Evolutionary conservation across 495 filamentous ascomycete genomes (phyloP), one percentile per base, ranked within the genome.

Genomic region (Thermochaetoides thermophila): DNA sequence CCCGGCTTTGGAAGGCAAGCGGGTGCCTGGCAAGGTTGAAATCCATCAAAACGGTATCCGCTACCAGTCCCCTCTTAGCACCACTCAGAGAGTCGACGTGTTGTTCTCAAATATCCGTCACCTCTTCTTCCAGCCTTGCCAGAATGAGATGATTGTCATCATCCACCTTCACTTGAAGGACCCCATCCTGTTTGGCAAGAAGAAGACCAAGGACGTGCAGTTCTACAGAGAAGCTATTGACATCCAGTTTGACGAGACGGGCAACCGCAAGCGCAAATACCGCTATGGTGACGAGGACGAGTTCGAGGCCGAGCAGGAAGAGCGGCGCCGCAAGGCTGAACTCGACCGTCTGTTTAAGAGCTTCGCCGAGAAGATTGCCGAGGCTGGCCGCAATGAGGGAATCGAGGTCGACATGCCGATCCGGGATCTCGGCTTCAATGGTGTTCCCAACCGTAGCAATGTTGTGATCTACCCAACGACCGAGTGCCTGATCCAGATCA

Each of bases 231-330:
- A 99, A 59, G 91, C 91, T 8, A 96, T 89, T 1, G 89, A 99
- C 43, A 95, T 96, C 60, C 82, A 89, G 49, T 96, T 99, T 45
- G 91, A 99, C 51, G 91, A 99, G 60, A 99, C 91, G 21, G 91
- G 91, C 38, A 96, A 95, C 52, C 72, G 91, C 28, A 94, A 95
- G 59, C 79, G 91, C 31, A 93, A 93, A 60, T 89, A 95, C 51
- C 77, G 86, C n/a, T 96, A 91, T 53, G 91, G 89, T 25, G 91
- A 99, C 42, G 91, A 99, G 52, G 91, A 99, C 48, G 91, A 99
- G 52, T 96, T 96, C 39, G 91, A 96, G 53, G 82, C 84, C 17
- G 91, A 99, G 49, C 91, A 99, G 57, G 87, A 99, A 54, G 91
- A 99, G 53, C 74, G 91, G 48, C 71, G 87, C 40, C 74, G 86